Base-by-base conservation (phyloP, 176 grass and related monocot species). In the Triticum dicoccoides region DNA sequence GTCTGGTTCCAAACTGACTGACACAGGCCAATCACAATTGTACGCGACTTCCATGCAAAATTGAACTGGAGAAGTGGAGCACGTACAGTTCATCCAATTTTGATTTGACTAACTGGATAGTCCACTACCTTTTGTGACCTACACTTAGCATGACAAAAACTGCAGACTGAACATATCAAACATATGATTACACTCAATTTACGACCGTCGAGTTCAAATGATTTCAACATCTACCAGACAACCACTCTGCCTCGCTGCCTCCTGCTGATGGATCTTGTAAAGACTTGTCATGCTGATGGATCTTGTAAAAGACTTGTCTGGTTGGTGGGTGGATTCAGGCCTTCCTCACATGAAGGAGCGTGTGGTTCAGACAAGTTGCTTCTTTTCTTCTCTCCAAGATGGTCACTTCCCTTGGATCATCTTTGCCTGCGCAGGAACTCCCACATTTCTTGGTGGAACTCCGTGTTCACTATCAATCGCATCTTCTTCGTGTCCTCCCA, bases 381-480 rank as follows among this genome's bases (percentile, higher is more conserved):
- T 87, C 61, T 54, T 82, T 18, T 38, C 33, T 82, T 14, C 45
- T 49, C 12, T 49, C 61, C 80, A 23, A n/a, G 6, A 69, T 20
- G 62, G 10, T 10, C n/a, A 17, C 11, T 82, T 82, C 32, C 25
- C 14, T 21, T 78, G 54, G 18, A 76, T 76, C 82, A 94, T 88
- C 78, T 94, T 75, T 87, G 90, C 12, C 88, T 79, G 52, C 95
- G 92, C 2, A 97, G 88, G 72, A 94, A 97, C 61, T 94, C 90
- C 42, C 95, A 83, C 95, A 97, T 97, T 85, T 95, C 89, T 20
- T 88, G 81, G 39, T 98, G 93, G 29, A 92, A 84, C 61, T 95
- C 96, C 45, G 71, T 81, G 52, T 81, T 84, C 37, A 98, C 90
- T 23, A 98, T 88, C 56, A 98, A 44, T 42, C 88, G 85, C 96